Conservation (phyloP, 73 alveolate species). For the Stentor coeruleus region DNA sequence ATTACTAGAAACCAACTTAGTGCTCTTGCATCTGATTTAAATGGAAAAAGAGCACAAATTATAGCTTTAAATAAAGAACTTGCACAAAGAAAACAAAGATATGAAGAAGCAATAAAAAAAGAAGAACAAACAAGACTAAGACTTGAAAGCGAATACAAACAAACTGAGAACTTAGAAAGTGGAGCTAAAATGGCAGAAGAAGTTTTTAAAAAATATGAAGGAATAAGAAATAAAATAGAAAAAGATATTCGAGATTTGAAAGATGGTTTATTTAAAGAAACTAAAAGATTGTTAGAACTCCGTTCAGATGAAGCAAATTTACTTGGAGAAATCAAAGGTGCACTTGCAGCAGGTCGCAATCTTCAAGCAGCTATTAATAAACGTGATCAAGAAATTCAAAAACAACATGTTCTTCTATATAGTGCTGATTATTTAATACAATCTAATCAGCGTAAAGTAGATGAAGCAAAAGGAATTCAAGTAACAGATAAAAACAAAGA, state of each 20-base stretch:
- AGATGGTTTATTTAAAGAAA: constrained; percentile 89
- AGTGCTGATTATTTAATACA: constrained; percentile 96
- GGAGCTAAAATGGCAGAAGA: constrained; percentile 60
- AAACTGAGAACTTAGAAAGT: constrained; percentile 66
- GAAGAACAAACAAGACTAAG: constrained; percentile 56
- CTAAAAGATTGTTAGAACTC: constrained; percentile 81
- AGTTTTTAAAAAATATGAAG: constrained; percentile 61
- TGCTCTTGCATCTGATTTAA: constrained; percentile 73
- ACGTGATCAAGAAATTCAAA: constrained; percentile 87
- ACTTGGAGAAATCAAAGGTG: constrained; percentile 95
- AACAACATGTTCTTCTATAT: constrained; percentile 89
- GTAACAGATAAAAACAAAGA: constrained; percentile 17
- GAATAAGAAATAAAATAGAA: constrained; percentile 70
- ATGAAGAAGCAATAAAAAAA: constrained; percentile 57
- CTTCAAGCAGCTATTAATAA: constrained; percentile 89
- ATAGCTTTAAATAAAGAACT: constrained; percentile 48
- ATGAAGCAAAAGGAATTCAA: constrained; percentile 39
- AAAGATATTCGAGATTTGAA: constrained; percentile 78
- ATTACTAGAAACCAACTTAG: constrained; percentile 72
- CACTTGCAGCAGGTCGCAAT: constrained; percentile 86
- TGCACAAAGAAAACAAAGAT: constrained; percentile 61
- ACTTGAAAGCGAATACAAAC: constrained; percentile 65
- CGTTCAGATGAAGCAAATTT: constrained; percentile 86
- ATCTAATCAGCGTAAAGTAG: constrained; percentile 95
- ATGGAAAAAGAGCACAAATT: constrained; percentile 50